Evolutionary conservation across 129 eudicot species (phyloP).

Genomic region (Lonicera japonica): DNA sequence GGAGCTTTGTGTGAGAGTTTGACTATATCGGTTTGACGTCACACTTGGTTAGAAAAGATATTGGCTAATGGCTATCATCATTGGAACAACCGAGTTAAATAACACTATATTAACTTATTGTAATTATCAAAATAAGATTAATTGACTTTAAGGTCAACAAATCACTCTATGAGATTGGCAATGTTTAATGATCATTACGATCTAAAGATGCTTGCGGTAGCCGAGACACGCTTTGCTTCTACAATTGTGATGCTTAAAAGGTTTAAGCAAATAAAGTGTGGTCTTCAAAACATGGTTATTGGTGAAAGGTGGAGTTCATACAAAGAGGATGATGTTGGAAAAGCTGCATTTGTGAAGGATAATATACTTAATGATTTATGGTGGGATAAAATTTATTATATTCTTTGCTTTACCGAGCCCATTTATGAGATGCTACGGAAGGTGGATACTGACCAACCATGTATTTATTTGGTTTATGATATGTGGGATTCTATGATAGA

Average conservation of each 20-base stretch:
- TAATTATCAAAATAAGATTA: too few relatives aligned
- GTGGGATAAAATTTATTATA: conserved; percentile 16
- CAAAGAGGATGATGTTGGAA: not conserved
- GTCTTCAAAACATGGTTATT: conserved; percentile 1
- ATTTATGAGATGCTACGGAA: conserved; percentile 17
- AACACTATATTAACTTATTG: too few relatives aligned
- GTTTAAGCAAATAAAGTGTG: not conserved
- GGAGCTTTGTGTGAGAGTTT: too few relatives aligned
- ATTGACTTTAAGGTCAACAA: too few relatives aligned
- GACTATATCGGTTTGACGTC: too few relatives aligned
- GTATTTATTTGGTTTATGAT: conserved; percentile 11
- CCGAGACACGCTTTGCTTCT: conserved; percentile 22
- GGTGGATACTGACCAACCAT: conserved; percentile 10
- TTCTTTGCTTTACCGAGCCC: conserved; percentile 6
- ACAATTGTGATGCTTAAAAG: conserved; percentile 16
- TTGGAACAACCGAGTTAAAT: too few relatives aligned
- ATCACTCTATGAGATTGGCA: conserved; percentile 13
- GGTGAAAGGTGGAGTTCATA: conserved; percentile 5
- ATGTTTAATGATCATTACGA: not conserved
- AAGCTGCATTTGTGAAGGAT: conserved; percentile 4
- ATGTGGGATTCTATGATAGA: conserved; percentile 22
- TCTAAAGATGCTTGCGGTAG: conserved; percentile 7
- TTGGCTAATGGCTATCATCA: too few relatives aligned
- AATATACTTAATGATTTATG: conserved; percentile 8
- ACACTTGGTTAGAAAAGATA: too few relatives aligned